Evolutionary conservation across 805 yeast species (phyloP).

Genomic region (Suhomyces sp.): DNA sequence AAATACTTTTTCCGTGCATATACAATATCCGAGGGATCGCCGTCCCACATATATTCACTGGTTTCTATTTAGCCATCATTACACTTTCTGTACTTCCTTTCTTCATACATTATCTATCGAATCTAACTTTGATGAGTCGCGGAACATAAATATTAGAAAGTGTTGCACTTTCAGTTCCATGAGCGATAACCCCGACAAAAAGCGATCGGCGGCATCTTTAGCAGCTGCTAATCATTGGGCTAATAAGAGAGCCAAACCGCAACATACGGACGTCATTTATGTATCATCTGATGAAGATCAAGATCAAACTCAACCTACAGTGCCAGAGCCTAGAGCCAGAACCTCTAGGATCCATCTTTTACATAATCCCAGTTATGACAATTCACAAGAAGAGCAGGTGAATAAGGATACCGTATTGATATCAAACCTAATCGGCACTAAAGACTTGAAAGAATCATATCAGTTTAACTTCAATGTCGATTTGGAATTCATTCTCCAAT

Average conservation of each 20-base stretch:
- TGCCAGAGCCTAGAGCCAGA: not conserved
- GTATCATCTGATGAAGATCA: conserved; percentile 1
- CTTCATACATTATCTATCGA: not conserved
- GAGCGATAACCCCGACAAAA: not conserved
- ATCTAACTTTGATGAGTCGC: not conserved
- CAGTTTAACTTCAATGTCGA: conserved; percentile 51
- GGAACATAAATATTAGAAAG: not conserved
- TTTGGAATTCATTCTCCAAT: conserved; percentile 35
- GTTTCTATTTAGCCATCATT: not conserved
- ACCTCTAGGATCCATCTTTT: conserved; percentile 23
- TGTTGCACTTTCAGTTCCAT: not conserved
- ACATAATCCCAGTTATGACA: conserved; percentile 23
- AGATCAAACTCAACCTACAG: not conserved
- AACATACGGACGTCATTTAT: not conserved
- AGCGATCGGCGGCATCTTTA: conserved; percentile 18
- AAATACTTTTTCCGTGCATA: not conserved
- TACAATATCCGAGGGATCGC: not conserved
- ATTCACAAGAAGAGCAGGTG: conserved; percentile 9
- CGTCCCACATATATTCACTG: not conserved
- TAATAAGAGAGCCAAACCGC: conserved; percentile 7
- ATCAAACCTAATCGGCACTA: conserved; percentile 27
- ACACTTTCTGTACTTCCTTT: not conserved
- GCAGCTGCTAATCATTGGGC: conserved; percentile 28
- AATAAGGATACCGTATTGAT: conserved; percentile 28
- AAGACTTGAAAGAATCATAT: conserved; percentile 32